phyloP scores from a whole-genome alignment of 1,139 yeast species.

The Geotrichum fermentans region DNA sequence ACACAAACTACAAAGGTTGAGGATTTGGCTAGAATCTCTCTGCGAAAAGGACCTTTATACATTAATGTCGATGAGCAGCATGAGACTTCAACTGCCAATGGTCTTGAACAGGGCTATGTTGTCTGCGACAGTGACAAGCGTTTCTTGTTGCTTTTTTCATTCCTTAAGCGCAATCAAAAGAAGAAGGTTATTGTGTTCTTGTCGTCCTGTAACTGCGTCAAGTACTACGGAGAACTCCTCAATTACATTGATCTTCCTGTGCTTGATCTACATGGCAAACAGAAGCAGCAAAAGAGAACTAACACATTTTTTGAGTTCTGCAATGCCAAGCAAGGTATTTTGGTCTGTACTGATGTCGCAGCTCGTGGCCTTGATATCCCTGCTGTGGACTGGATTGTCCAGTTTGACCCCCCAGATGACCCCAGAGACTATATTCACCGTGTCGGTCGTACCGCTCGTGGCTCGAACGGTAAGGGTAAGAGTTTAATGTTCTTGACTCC shows the following conservation, averaged over 20 bases:
- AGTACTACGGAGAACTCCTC: constrained; percentile 87
- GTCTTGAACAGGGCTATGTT: constrained; percentile 96
- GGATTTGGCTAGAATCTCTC: constrained; percentile 92
- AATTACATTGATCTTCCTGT: constrained; percentile 96
- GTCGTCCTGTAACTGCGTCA: constrained; percentile 95
- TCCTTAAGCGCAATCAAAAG: constrained; percentile 76
- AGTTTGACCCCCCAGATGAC: constrained; percentile 98
- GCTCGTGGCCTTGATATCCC: constrained; percentile 98
- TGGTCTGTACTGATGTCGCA: constrained; percentile 95
- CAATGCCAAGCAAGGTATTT: constrained; percentile 89
- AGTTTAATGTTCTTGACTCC: constrained; percentile 94
- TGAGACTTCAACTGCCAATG: constrained; percentile 87
- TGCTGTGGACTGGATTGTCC: constrained; percentile 95
- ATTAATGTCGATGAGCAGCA: constrained; percentile 84
- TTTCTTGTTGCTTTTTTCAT: constrained; percentile 82
- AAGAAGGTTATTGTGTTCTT: constrained; percentile 92
- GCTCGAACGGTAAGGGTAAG: constrained; percentile 84
- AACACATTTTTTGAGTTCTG: constrained; percentile 97
- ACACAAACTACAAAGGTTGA: constrained; percentile 98
- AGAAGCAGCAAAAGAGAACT: constrained; percentile 96
- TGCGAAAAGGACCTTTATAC: constrained; percentile 91
- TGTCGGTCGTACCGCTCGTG: constrained; percentile 98
- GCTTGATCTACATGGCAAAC: constrained; percentile 92
- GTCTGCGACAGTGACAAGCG: constrained; percentile 95
- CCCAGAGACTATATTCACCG: constrained; percentile 97